phyloP scores from a whole-genome alignment of 2,329 filamentous ascomycete species.

The Aspergillus sojae region DNA sequence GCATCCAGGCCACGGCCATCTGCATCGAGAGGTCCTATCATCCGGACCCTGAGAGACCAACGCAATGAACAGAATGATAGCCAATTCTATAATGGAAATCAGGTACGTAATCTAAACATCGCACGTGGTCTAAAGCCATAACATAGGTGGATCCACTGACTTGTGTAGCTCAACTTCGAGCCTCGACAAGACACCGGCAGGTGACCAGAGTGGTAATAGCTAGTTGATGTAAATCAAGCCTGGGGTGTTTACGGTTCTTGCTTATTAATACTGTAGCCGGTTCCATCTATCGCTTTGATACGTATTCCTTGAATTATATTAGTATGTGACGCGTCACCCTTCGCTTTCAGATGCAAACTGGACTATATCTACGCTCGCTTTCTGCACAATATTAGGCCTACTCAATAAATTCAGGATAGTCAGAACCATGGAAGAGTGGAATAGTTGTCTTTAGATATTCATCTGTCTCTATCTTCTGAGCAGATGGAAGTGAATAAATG shows the following conservation, averaged over 20 bases:
- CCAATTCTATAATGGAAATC: slow-evolving; percentile 90
- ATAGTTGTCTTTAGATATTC: slow-evolving; percentile 16
- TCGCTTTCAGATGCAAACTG: neutral
- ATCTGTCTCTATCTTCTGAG: slow-evolving; percentile 12
- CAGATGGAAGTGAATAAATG: slow-evolving; percentile 8
- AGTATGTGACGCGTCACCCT: neutral
- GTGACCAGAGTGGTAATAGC: slow-evolving; percentile 6
- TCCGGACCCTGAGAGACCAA: slow-evolving; percentile 58
- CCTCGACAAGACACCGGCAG: slow-evolving; percentile 19
- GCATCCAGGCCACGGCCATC: slow-evolving; percentile 19
- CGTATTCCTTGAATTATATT: neutral
- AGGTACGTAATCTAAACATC: slow-evolving; percentile 56
- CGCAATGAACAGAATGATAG: slow-evolving; percentile 59
- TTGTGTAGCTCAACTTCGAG: slow-evolving; percentile 26
- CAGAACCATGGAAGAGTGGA: slow-evolving; percentile 19
- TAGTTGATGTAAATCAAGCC: neutral
- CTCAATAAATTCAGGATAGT: neutral
- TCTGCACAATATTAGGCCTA: neutral
- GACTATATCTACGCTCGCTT: neutral
- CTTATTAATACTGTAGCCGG: neutral
- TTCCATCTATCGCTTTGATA: neutral
- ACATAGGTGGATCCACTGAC: neutral
- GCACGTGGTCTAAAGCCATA: neutral
- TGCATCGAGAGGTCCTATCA: slow-evolving; percentile 36
- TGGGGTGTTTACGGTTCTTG: neutral